phyloP scores from a whole-genome alignment of 441 rosid genomes.

The Populus hybrid region DNA sequence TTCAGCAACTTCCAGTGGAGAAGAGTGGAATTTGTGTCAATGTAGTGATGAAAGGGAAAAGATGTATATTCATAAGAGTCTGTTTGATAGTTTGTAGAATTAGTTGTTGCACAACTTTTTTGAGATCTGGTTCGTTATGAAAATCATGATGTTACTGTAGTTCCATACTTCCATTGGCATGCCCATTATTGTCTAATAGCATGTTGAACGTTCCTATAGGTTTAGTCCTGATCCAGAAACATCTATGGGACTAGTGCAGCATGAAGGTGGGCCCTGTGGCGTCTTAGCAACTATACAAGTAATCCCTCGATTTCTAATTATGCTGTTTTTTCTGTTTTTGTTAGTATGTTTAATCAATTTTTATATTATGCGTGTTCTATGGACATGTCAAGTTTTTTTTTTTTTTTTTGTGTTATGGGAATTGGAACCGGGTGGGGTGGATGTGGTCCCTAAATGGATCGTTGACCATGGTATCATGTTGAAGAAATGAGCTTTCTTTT shows the following conservation, averaged over 20 bases:
- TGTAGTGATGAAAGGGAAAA: background rate
- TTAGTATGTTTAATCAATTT: conserved; percentile 13
- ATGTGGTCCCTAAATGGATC: background rate
- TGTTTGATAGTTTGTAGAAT: background rate
- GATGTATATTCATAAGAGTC: background rate
- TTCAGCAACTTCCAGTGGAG: background rate
- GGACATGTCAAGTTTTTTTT: conserved; percentile 3
- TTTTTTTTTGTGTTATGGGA: background rate
- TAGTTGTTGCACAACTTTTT: background rate
- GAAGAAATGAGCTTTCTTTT: background rate
- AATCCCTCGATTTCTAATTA: conserved; percentile 36
- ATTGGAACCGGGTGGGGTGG: background rate
- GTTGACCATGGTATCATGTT: background rate
- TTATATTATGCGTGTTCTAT: background rate
- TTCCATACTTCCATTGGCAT: conserved; percentile 14
- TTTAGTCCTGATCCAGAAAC: conserved; percentile 97
- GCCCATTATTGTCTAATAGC: conserved; percentile 32
- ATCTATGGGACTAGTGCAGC: conserved; percentile 97
- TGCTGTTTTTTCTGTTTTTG: conserved; percentile 20
- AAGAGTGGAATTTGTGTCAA: background rate
- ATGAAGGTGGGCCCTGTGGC: conserved; percentile 99
- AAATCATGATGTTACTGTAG: conserved; percentile 9
- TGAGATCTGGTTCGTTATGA: conserved; percentile 1
- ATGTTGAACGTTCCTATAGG: conserved; percentile 47
- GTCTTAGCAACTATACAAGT: conserved; percentile 98